Conservation (phyloP, 306 rosid species). For the Aeschynomene evenia region DNA sequence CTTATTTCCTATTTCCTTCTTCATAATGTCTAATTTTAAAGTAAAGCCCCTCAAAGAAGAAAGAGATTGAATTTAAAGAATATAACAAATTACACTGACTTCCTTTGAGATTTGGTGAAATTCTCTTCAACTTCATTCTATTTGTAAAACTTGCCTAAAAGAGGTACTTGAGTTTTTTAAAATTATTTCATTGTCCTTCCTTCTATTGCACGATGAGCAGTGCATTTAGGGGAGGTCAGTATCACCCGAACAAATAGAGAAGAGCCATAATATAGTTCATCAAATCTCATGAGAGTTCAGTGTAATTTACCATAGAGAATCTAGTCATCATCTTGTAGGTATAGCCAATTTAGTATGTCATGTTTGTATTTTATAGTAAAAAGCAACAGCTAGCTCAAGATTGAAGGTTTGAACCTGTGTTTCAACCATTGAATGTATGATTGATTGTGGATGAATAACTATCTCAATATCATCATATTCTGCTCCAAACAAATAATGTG, state of each 20-base stretch:
- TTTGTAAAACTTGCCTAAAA: no score
- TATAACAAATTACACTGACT: no score
- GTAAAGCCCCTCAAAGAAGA: neutral
- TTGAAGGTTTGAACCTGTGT: conserved; percentile 62
- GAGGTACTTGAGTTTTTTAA: no score
- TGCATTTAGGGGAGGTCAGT: no score
- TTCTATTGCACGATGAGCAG: no score
- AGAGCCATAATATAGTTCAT: no score
- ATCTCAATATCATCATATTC: conserved; percentile 79
- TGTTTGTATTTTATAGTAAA: neutral
- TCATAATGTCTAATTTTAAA: neutral
- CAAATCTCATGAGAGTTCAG: no score
- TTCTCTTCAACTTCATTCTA: no score
- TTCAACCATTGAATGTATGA: conserved; percentile 88
- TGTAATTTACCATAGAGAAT: no score
- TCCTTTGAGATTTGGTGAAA: no score
- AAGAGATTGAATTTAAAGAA: neutral
- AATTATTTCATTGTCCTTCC: no score
- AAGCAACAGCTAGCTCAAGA: neutral
- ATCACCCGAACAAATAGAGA: no score
- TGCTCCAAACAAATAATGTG: conserved; percentile 89
- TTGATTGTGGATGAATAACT: conserved; percentile 88
- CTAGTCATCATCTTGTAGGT: neutral
- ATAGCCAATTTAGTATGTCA: neutral
- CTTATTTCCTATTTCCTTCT: neutral